These are phyloP conservation scores for Fusarium lyarnte DNA, from an alignment of 2,329 filamentous ascomycete species.

Conservation along the genomic window DNA sequence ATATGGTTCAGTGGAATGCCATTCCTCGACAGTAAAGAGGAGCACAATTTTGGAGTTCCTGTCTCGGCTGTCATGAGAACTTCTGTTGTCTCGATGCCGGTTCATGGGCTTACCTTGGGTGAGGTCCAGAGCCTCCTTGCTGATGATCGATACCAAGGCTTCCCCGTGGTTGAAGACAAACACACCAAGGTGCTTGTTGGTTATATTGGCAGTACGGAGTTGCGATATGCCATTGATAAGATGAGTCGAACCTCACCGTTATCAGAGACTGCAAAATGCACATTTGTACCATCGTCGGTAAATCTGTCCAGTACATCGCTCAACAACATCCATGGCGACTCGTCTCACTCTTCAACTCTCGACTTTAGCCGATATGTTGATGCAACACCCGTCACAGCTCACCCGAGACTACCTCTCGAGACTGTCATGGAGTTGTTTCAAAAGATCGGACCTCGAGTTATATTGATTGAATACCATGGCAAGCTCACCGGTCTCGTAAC, in stretches of 20 bases:
- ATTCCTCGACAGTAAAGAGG: conserved; percentile 96
- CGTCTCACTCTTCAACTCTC: conserved; percentile 60
- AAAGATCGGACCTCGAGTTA: conserved; percentile 94
- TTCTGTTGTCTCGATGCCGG: conserved; percentile 77
- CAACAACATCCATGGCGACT: conserved; percentile 32
- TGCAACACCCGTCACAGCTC: conserved; percentile 86
- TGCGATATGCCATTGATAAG: conserved; percentile 89
- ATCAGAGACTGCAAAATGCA: conserved; percentile 75
- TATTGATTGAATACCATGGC: conserved; percentile 91
- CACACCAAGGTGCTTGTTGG: conserved; percentile 79
- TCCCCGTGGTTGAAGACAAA: conserved; percentile 85
- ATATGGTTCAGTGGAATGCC: conserved; percentile 99
- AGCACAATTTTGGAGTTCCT: conserved; percentile 94
- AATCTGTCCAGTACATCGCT: conserved; percentile 48
- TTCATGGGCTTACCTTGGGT: conserved; percentile 77
- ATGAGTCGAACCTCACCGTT: conserved; percentile 75
- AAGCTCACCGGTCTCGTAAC: conserved; percentile 87
- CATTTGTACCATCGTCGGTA: conserved; percentile 67
- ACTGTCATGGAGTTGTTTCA: conserved; percentile 99
- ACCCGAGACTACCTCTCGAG: conserved; percentile 90
- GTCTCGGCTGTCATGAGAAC: conserved; percentile 91
- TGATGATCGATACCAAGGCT: conserved; percentile 88
- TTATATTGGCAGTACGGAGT: conserved; percentile 91
- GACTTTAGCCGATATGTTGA: conserved; percentile 92
- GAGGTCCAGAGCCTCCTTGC: conserved; percentile 79